Evolutionary conservation across 331 rosid genomes (phyloP).

Genomic region (Ulmus americana): DNA sequence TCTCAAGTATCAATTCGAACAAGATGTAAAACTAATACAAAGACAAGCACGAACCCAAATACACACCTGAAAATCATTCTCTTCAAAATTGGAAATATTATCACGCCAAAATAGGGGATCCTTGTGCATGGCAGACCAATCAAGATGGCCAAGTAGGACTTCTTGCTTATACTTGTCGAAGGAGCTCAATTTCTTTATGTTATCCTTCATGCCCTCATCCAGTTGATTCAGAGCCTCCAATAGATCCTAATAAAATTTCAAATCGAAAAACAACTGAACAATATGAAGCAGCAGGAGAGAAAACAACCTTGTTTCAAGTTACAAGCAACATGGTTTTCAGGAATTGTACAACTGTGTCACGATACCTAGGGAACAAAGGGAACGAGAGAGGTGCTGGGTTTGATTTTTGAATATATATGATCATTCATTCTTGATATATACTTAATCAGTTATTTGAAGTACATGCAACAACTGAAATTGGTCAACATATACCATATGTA

Average conservation of each 20-base stretch:
- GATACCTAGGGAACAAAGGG: too few relatives aligned
- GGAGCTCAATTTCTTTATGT: constrained; percentile 81
- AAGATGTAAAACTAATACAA: neutral
- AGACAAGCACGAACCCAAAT: neutral
- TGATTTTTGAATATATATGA: too few relatives aligned
- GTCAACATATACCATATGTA: too few relatives aligned
- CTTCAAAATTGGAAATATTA: constrained; percentile 71
- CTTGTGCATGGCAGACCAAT: constrained; percentile 99
- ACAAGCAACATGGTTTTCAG: too few relatives aligned
- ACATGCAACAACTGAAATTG: too few relatives aligned
- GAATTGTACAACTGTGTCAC: too few relatives aligned
- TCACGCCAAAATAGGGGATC: constrained; percentile 94
- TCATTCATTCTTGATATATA: too few relatives aligned
- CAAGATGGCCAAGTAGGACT: constrained; percentile 90
- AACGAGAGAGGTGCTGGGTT: too few relatives aligned
- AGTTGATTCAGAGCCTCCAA: constrained; percentile 78
- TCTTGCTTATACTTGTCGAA: constrained; percentile 91
- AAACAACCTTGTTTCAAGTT: neutral
- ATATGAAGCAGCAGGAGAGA: neutral
- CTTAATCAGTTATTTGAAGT: too few relatives aligned
- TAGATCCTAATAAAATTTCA: constrained; percentile 55
- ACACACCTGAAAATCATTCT: constrained; percentile 84
- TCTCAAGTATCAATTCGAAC: neutral
- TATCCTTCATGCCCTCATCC: constrained; percentile 84
- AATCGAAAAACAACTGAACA: neutral